These are phyloP conservation scores for Populus alba DNA, from an alignment of 345 rosid genomes.

Conservation along the genomic window DNA sequence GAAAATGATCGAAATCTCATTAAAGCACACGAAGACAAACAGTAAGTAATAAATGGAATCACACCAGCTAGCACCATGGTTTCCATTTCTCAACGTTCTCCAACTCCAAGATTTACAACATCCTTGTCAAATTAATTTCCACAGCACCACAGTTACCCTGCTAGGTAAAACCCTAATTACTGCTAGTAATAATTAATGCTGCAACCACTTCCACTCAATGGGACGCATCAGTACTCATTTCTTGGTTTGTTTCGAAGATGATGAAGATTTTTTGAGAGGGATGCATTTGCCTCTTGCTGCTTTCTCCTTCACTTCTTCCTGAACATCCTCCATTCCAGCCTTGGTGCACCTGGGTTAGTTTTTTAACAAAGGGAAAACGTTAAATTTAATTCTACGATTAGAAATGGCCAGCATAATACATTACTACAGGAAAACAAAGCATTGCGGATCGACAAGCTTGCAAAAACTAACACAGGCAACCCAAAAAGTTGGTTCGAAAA, in stretches of 20 bases:
- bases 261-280: conserved; percentile 52
- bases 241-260: conserved; percentile 44
- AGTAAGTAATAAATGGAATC: background rate
- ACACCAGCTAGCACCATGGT: background rate
- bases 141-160: background rate
- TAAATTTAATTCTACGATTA: no score
- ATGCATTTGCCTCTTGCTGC: conserved; percentile 57
- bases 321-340: conserved; percentile 8
- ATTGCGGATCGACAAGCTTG: no score
- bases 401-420: no score
- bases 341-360: conserved; percentile 33
- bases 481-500: no score
- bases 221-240: conserved; percentile 14
- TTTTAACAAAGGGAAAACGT: background rate
- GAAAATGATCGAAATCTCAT: background rate
- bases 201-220: background rate
- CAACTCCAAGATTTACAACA: background rate
- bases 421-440: no score
- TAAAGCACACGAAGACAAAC: background rate
- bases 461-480: no score
- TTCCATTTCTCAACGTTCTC: background rate
- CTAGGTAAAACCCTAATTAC: background rate
- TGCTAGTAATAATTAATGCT: background rate
- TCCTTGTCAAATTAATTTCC: background rate
- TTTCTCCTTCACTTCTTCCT: conserved; percentile 18